Evolutionary conservation across 1,284 basidiomycete genomes (phyloP), one percentile per base, ranked within the genome.

Genomic region (Puccinia novopanici): DNA sequence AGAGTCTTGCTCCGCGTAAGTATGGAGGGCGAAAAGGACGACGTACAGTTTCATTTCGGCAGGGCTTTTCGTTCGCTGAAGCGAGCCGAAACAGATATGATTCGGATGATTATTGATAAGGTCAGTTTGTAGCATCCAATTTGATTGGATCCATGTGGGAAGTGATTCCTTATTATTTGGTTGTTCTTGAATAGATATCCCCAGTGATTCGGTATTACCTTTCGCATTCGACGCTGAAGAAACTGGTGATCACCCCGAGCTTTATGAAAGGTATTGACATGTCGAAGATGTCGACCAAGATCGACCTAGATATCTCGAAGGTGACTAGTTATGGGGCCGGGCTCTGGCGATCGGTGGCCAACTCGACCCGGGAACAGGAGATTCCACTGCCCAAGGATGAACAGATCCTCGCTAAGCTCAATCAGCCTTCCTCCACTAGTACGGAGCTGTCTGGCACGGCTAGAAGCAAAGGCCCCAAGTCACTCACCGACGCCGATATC

Each of bases 1-100:
- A 90, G 94, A 48, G 89, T 98, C 50, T 87, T 97, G 65, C 87
- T 98, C 34, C 90, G 97, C 9, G 90, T 99, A 75, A 96, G 94
- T 85, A 98, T 99, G 95, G 97, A 99, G 85, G 95, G 95, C 67
- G 96, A 98, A 88, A 93, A 96, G 86, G 95, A 98, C 84, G 97
- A 99, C 85, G 93, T 96, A 27, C 92, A 94, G 83, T 99, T 98
- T 88, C 95, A 94, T 87, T 99, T 99, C 85, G 97, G 97, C 15
- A 89, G 94, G 55, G 97, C 92, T 0, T 99, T 99, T 89, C 89
- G 96, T 54, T 95, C 92, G 68, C 86, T 99, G 83, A 98, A 99
- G 87, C 89, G 96, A 34, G 92, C 94, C 0, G 95, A 99, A 85
- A 91, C 90, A 30, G 96, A 99, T 84, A 98, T 99, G 97, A 90